These are phyloP conservation scores for Didymella keratinophila DNA, from an alignment of 2,329 filamentous ascomycete genomes.

Conservation along the genomic window DNA sequence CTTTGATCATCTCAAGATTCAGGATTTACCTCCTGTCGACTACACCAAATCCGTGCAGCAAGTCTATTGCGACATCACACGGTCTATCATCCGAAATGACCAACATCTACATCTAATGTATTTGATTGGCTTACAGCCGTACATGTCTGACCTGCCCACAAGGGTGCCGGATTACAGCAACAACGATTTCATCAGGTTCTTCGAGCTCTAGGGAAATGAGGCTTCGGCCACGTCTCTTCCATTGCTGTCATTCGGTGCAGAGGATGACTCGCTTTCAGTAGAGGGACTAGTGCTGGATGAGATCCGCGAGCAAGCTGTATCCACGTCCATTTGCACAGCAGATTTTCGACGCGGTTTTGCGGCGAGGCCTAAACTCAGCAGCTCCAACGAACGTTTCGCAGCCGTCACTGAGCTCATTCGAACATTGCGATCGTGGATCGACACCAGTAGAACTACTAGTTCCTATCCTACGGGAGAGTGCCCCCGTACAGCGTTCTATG, in stretches of 20 bases:
- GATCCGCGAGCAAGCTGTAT: neutral
- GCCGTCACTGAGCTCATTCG: neutral
- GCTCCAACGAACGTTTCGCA: neutral
- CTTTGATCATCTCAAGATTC: neutral
- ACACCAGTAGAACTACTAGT: neutral
- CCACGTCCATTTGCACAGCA: neutral
- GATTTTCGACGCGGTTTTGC: neutral
- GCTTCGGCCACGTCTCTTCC: neutral
- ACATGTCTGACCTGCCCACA: neutral
- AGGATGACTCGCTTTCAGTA: neutral
- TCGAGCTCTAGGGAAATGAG: neutral
- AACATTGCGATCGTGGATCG: neutral
- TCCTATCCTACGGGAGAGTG: neutral
- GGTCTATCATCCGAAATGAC: neutral
- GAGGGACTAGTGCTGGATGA: neutral
- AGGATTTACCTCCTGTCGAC: neutral
- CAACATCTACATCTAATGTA: neutral
- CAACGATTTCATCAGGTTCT: neutral
- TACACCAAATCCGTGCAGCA: neutral
- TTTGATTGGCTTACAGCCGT: neutral
- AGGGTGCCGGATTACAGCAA: neutral
- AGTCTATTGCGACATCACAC: neutral
- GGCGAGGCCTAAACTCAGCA: neutral
- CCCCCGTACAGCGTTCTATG: neutral
- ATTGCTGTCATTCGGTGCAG: no score